Base-by-base conservation (phyloP, 2,329 filamentous ascomycete genomes). In the Pleoardoris graminearum region DNA sequence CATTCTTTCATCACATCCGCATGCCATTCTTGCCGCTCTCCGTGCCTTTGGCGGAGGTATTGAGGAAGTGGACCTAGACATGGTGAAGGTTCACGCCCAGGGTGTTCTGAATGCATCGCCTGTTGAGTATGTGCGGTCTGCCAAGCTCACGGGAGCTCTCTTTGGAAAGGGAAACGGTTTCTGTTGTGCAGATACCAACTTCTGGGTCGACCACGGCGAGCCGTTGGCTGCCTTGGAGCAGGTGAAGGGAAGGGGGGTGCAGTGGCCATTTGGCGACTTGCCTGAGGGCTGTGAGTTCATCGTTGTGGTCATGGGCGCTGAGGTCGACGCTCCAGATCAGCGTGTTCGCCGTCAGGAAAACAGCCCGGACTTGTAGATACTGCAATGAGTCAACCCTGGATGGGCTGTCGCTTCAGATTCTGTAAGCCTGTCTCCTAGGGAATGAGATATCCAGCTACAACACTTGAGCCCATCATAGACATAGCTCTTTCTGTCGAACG, bases 201-300 rank as follows among this genome's bases (percentile, higher is more conserved):
- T 76, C 52, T 75, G 69, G 50, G 72, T 76, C 35, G 70, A 76
- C 50, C 71, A 77, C 49, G 45, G 47, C 14, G 71, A 76, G 55
- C 72, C 70, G 36, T 57, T 73, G 51, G 58, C 65, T 43, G 66
- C 58, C 33, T 59, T 73, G 45, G 53, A 52, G 55, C 62, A 53
- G 54, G 64, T 70, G 41, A 59, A 55, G 43, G 16, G 17, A 3
- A 55, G 66, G 45, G 48, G 30, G 12, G 55, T 62, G 53, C 48
- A 63, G 1, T 73, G 70, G 71, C 68, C 68, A 43, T 59, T 73
- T 19, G 69, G 71, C 48, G 65, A 71, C 38, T 56, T 74, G 22
- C 52, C 59, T 21, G 68, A 72, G 45, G 68, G 67, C 7, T 53
- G 69, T 59, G 67, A 71, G 38, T 72, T 65, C 54, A 36, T 71